Evolutionary conservation across 176 grass and related monocot genomes (phyloP), one percentile per base, ranked within the genome.

Genomic region (Oryza nivara): DNA sequence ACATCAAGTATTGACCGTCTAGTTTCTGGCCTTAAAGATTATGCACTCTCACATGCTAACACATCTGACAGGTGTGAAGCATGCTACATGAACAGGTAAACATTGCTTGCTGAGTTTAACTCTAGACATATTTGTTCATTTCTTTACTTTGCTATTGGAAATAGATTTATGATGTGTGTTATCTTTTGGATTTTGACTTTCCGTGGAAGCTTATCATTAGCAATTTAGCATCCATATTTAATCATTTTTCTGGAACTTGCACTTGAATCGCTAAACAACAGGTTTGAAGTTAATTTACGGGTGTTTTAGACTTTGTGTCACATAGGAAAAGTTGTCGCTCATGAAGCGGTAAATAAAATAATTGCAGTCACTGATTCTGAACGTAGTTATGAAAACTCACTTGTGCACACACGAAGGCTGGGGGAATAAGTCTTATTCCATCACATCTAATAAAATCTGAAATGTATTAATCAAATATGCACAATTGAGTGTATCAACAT

Each of bases 11-110:
- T 77, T 51, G 83, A 92, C 11, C 65, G 49, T 20, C 85, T 95
- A 78, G 82, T 79, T 88, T 92, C 32, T 86, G 85, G 90, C 44
- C 90, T 95, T 70, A 71, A 88, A 90, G 72, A 84, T 49, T 90
- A 95, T 36, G 60, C 82, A 49, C 88, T 92, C 46, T 86, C 61
- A 74, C 90, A 95, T 90, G 90, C 66, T 83, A 88, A 90, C 56
- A 66, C 68, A 71, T 71, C 64, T 74, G 79, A 80, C 43, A 92
- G 86, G 60, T 95, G 93, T 89, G 78, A 75, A 19, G 16, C 22
- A 74, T 95, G 88, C 51, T 86, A 36, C 75, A 54, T 74, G 63
- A 81, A 82, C 72, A 90, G 90, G 93, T 95, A 92, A 85, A 73
- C 11, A 72, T 79, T 70, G 36, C 3, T 32, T 65, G 28, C 11